Conservation (phyloP, 202 grass and related monocot species). For the Bolboschoenoplectus hybrid region DNA sequence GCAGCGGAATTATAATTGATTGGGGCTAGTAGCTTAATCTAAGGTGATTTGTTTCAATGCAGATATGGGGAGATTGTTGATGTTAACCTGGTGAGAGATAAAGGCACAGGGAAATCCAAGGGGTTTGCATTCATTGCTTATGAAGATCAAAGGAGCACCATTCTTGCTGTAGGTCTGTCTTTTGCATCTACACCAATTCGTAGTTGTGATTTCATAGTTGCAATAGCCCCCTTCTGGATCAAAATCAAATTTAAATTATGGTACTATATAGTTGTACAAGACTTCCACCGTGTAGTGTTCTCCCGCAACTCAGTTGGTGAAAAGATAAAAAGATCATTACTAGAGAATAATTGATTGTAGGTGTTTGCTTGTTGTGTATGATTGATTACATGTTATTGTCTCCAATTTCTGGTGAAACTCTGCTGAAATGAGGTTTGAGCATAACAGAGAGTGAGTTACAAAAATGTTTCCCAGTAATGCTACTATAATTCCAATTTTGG, state of each 20-base stretch:
- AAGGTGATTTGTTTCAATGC: background rate
- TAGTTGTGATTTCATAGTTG: background rate
- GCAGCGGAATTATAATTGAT: background rate
- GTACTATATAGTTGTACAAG: background rate
- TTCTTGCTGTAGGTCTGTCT: slow-evolving; percentile 75
- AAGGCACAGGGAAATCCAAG: slow-evolving; percentile 83
- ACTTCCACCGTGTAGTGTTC: background rate
- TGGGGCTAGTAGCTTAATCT: background rate
- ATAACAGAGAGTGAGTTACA: background rate
- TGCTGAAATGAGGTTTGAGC: background rate
- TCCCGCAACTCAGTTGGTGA: background rate
- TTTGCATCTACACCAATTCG: background rate
- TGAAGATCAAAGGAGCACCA: slow-evolving; percentile 88
- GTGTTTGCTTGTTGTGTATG: background rate
- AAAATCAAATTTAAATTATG: background rate
- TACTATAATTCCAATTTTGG: background rate
- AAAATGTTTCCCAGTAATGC: background rate
- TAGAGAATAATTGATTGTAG: background rate
- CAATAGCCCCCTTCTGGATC: background rate
- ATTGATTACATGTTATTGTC: background rate
- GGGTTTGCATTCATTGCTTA: slow-evolving; percentile 88
- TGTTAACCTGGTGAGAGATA: slow-evolving; percentile 95
- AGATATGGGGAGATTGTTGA: slow-evolving; percentile 94
- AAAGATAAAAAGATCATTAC: background rate
- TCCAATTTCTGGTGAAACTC: background rate